Conservation (phyloP, 495 filamentous ascomycete genomes). For the Melanomma pulvis-pyrius region DNA sequence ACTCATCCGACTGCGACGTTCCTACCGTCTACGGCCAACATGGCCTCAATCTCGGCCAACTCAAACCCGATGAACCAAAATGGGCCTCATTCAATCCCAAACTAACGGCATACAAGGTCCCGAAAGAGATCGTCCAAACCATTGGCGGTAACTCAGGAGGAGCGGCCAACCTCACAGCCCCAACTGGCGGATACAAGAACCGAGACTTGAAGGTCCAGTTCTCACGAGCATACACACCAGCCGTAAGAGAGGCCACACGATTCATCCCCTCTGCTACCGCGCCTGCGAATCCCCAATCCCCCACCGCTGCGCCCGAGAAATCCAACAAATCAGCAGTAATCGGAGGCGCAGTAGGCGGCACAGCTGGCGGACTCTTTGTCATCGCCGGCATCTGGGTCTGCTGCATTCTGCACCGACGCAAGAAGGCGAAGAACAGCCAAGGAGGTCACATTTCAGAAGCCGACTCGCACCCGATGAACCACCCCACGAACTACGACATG, state of each 20-base stretch:
- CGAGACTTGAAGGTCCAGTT: slow-evolving; percentile 7
- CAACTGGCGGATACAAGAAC: slow-evolving; percentile 3
- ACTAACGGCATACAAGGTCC: slow-evolving; percentile 48
- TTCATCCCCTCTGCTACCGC: not conserved
- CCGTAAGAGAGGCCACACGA: slow-evolving; percentile 10
- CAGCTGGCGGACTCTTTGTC: not conserved
- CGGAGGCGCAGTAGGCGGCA: slow-evolving; percentile 1
- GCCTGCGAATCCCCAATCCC: not conserved
- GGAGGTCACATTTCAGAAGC: not conserved
- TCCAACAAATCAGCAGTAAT: not conserved
- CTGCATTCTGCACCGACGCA: not conserved
- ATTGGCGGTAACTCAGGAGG: slow-evolving; percentile 45
- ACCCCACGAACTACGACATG: no score
- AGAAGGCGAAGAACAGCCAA: not conserved
- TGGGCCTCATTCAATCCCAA: slow-evolving; percentile 49
- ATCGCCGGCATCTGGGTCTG: not conserved
- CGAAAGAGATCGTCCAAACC: slow-evolving; percentile 44
- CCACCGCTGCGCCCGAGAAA: not conserved
- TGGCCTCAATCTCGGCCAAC: slow-evolving; percentile 50
- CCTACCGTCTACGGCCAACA: slow-evolving; percentile 46
- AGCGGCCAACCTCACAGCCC: slow-evolving; percentile 7
- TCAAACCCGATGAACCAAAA: slow-evolving; percentile 39
- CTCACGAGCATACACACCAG: slow-evolving; percentile 1
- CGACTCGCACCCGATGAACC: no score
- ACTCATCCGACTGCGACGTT: slow-evolving; percentile 40